Conservation (phyloP, 352 stramenopile genomes). For the Halophytophthora batemanensis region DNA sequence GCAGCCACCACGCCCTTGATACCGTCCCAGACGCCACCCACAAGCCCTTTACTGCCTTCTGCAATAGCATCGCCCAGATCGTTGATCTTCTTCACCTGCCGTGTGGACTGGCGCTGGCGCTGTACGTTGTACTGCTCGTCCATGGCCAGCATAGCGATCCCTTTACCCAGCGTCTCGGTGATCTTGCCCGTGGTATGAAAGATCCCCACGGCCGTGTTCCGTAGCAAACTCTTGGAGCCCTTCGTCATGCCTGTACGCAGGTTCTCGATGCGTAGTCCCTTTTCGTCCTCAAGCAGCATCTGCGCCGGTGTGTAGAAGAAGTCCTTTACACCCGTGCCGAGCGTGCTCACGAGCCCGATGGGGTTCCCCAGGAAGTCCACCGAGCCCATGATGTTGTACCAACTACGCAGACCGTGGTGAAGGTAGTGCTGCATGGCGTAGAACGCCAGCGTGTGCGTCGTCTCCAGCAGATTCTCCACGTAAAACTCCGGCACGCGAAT, state of each 20-base stretch:
- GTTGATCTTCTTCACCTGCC: slow-evolving; percentile 76
- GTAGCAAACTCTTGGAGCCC: slow-evolving; percentile 82
- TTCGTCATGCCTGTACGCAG: slow-evolving; percentile 86
- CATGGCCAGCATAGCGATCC: slow-evolving; percentile 81
- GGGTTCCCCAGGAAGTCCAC: slow-evolving; percentile 90
- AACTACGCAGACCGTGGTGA: slow-evolving; percentile 76
- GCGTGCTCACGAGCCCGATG: slow-evolving; percentile 85
- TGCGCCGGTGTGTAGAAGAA: slow-evolving; percentile 95
- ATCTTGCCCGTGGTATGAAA: slow-evolving; percentile 91
- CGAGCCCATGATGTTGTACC: slow-evolving; percentile 88
- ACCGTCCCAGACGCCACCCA: slow-evolving; percentile 78
- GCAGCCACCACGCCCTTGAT: slow-evolving; percentile 79
- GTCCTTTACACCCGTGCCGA: slow-evolving; percentile 90
- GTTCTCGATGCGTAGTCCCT: slow-evolving; percentile 81
- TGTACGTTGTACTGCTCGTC: slow-evolving; percentile 87
- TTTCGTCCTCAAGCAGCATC: slow-evolving; percentile 90
- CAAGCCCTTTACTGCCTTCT: slow-evolving; percentile 78
- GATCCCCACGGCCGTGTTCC: slow-evolving; percentile 85
- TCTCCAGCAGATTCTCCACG: slow-evolving; percentile 86
- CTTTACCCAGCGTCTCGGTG: slow-evolving; percentile 85
- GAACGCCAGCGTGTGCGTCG: slow-evolving; percentile 77
- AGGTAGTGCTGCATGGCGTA: slow-evolving; percentile 89
- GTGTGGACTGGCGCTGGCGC: slow-evolving; percentile 65
- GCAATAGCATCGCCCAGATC: slow-evolving; percentile 76
- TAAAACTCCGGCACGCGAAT: slow-evolving; percentile 90